Evolutionary conservation across 1,284 basidiomycete genomes (phyloP), one percentile per base, ranked within the genome.

Genomic region (Tylopilus sp.): DNA sequence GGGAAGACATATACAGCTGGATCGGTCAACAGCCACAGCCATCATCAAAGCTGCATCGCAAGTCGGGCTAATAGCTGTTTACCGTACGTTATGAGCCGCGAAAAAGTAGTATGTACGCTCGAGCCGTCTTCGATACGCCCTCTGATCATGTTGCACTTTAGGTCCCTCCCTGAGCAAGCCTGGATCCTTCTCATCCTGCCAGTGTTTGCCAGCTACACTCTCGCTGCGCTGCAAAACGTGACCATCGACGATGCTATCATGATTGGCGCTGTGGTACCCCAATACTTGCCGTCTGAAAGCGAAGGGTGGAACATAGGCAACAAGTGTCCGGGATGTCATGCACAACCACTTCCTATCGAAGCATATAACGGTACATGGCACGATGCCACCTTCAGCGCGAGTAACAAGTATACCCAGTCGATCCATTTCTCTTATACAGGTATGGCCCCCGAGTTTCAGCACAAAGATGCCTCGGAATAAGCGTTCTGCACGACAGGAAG

Each of bases 301-400:
- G 10, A 18, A 6, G 18, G 2, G 3, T 42, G 46, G 39, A 30
- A 29, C 16, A 29, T 11, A 10, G 34, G 29, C 2, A 44, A 37
- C 13, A 28, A n/a, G 11, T 56, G 56, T 25, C 2, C 31, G 1
- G 1, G 0, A 0, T 58, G 58, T 13, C 0, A 10, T 2, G 49
- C 21, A 4, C 8, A 23, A 12, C 59, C 51, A 6, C 33, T 56
- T 34, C 38, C 54, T 3, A 11, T 41, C 1, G 12, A 4, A 1
- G 48, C 36, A 2, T 56, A 52, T 11, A 40, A 59, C 0, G 33
- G 37, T 5, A 59, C 60, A 16, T 59, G 58, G 60, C 58, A 59
- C 16, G 60, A 60, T 2, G 4, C 44, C 11, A 60, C 48, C 6
- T 50, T 23, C 15, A 0, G 0, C 29, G 30, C 44, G 1, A 3